Evolutionary conservation across 352 stramenopile genomes (phyloP), one percentile per base, ranked within the genome.

Genomic region (Pythium brachiatum): DNA sequence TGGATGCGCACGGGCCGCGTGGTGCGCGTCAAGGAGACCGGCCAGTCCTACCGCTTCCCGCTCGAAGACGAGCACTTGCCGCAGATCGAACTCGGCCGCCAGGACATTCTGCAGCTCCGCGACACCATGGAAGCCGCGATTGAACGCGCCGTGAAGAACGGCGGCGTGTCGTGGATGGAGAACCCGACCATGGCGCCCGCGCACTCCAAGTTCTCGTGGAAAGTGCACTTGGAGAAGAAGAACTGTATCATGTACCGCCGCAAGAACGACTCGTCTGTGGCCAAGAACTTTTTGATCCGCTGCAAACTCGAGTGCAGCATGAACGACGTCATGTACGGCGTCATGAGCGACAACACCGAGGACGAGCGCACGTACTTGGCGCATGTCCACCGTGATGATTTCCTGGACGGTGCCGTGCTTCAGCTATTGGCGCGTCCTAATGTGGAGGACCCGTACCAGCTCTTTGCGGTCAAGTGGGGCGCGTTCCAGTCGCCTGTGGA

Each of bases 401-500:
- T 93, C 60, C 63, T 95, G 21, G 86, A 92, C 68, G 73, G 74
- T 18, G 80, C 79, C 5, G 81, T 95, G 31, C 61, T 95, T n/a
- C 77, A 93, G 50, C 72, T 91, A 11, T 47, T 79, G 21, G 74
- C 85, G 34, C 65, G 64, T 3, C 67, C 59, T 25, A 83, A 70
- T 5, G 58, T 62, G 0, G 69, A 81, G 4, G 83, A 93, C 54
- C 72, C 81, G 54, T 89, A 89, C 65, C 77, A 72, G 50, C 90
- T 90, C 48, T 60, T 91, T 44, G 83, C 81, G 15, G 53, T 95
- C 61, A 93, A 93, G 63, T 92, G 83, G 79, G 56, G 83, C 16
- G 80, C 80, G 5, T 86, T 81, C 59, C 83, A 93, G 69, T 85
- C 77, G 23, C 77, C 81, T 0, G 68, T 89, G n/a, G 82, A 88